phyloP scores from a whole-genome alignment of 352 stramenopile species.

The Pythium biforme region DNA sequence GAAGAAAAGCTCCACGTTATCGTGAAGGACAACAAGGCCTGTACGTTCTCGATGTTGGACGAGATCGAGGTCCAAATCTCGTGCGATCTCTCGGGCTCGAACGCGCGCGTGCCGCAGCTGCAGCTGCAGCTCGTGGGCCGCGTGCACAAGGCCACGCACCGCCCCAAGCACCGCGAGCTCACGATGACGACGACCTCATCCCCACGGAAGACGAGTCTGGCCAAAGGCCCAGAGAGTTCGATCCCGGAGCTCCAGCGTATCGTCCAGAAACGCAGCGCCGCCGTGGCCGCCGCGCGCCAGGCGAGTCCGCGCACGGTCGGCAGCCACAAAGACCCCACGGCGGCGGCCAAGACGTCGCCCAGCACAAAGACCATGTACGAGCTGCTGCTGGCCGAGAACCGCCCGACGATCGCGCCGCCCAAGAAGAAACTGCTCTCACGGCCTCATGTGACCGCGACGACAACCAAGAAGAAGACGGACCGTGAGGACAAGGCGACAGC shows the following conservation, averaged over 20 bases:
- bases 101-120: constrained; percentile 72
- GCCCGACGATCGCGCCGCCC: constrained; percentile 5
- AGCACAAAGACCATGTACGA: constrained; percentile 27
- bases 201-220: constrained; percentile 18
- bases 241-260: constrained; percentile 66
- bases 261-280: constrained; percentile 48
- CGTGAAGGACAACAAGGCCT: constrained; percentile 22
- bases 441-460: constrained; percentile 4
- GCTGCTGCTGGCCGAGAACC: constrained; percentile 12
- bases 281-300: constrained; percentile 10
- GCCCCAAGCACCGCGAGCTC: constrained; percentile 10
- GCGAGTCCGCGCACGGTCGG: constrained; percentile 6
- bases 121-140: constrained; percentile 67
- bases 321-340: background rate
- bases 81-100: constrained; percentile 66
- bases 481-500: constrained; percentile 1
- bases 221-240: constrained; percentile 24
- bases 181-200: constrained; percentile 9
- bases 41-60: constrained; percentile 66
- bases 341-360: background rate
- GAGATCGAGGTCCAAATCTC: constrained; percentile 80
- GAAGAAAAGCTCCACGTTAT: constrained; percentile 35
- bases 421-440: constrained; percentile 20
- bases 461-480: constrained; percentile 16
- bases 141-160: constrained; percentile 29